Evolutionary conservation across 257 asterid genomes (phyloP), one percentile per base, ranked within the genome.

Genomic region (Solanum bulbocastanum): DNA sequence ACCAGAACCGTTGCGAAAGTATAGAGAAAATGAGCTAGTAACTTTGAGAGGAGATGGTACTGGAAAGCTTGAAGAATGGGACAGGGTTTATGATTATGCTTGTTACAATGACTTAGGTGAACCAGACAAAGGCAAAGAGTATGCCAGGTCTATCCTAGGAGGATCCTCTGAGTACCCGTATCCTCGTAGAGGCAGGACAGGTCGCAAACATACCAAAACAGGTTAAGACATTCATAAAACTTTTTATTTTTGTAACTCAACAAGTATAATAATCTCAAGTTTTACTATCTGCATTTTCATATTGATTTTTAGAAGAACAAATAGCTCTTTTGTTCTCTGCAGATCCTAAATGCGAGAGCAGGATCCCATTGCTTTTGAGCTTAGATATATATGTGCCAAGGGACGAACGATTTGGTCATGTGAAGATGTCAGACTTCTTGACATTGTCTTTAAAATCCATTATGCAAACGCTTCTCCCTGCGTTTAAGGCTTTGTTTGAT

Each of bases 401-500:
- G 74, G 36, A 66, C 20, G 36, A 68, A 0, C 74, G 20, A 68
- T 68, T 68, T 68, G 22, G 36, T 68, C 74, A 5, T 5, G 20
- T 68, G 74, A 68, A 68, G 74, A 68, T 68, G 74, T 68, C 74
- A 68, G 74, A 13, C 6, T 68, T 68, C 20, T 68, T 27, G 74
- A 68, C 36, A 27, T 27, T 68, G 1, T 68, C 10, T 4, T 68
- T 68, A 6, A 68, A 68, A 13, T 25, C 74, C 36, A 13, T 27
- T 13, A 27, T 68, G 36, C 74, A 68, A 8, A 95, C 88, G 88
- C 40, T 95, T 27, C 92, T 87, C 82, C 93, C 94, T 2, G 98
- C 96, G 23, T 44, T 87, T 37, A 83, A 83, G 42, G 95, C 90
- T 49, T 94, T 97, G 98, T 66, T 66, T 3, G 36, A 66, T 66